Evolutionary conservation across 1,284 basidiomycete species (phyloP).

Genomic region (Pseudozyma flocculosa): DNA sequence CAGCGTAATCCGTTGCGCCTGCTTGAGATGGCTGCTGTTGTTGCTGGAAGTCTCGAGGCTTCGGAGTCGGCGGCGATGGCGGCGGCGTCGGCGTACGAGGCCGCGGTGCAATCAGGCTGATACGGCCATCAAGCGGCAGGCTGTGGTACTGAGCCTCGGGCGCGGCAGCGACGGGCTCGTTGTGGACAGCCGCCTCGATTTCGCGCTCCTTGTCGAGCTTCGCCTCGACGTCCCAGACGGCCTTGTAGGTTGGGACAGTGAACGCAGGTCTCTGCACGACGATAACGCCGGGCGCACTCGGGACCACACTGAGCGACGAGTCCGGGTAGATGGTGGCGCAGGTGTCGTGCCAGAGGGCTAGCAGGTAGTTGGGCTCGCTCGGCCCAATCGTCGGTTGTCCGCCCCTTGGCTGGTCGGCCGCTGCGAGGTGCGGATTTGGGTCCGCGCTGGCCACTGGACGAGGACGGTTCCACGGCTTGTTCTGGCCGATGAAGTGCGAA

Average conservation of each 20-base stretch:
- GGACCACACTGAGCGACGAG: conserved; percentile 50
- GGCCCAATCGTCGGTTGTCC: conserved; percentile 14
- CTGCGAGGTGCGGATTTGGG: conserved; percentile 55
- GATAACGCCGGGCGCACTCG: conserved; percentile 50
- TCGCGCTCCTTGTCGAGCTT: neutral
- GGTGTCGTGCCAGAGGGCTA: conserved; percentile 85
- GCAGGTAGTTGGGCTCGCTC: conserved; percentile 68
- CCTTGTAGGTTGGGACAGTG: conserved; percentile 69
- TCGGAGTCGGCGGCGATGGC: conserved; percentile 5
- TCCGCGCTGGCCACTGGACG: conserved; percentile 36
- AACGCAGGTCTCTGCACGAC: conserved; percentile 63
- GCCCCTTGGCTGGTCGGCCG: conserved; percentile 45
- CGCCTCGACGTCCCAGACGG: conserved; percentile 69
- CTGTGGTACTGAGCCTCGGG: conserved; percentile 71
- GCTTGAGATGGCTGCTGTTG: conserved; percentile 1
- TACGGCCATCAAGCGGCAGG: conserved; percentile 78
- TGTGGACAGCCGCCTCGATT: conserved; percentile 26
- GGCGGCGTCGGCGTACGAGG: conserved; percentile 50
- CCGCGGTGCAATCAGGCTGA: conserved; percentile 75
- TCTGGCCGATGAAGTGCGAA: conserved; percentile 89
- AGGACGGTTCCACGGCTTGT: conserved; percentile 80
- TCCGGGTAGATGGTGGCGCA: conserved; percentile 82
- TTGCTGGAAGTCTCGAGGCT: conserved; percentile 1
- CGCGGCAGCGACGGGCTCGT: conserved; percentile 20
- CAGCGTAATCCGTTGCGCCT: no score